Evolutionary conservation across 345 rosid species (phyloP).

Genomic region (Orychophragmus violaceus): DNA sequence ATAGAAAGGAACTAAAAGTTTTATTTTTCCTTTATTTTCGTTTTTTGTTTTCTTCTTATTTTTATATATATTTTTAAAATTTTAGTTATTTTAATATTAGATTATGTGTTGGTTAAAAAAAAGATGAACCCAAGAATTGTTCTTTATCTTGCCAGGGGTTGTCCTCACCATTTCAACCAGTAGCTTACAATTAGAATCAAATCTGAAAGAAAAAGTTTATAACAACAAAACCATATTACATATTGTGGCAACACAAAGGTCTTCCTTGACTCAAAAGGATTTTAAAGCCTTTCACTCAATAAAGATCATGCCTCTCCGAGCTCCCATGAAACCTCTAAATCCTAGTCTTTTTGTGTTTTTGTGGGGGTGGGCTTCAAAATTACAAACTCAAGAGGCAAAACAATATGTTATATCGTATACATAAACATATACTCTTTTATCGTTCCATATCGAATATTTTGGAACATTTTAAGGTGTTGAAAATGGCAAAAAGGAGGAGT

Average conservation of each 20-base stretch:
- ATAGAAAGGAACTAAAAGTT: too few relatives aligned
- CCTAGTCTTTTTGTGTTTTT: conserved; percentile 17
- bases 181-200: background rate
- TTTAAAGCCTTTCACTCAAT: conserved; percentile 5
- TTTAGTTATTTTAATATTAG: too few relatives aligned
- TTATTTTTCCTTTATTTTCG: too few relatives aligned
- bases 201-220: background rate
- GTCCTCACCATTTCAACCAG: background rate
- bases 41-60: too few relatives aligned
- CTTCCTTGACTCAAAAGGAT: background rate
- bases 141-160: too few relatives aligned
- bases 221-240: conserved; percentile 25
- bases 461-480: background rate
- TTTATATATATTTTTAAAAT: too few relatives aligned
- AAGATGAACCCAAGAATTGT: too few relatives aligned
- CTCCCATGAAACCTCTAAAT: conserved; percentile 19
- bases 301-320: conserved; percentile 9
- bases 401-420: background rate
- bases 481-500: conserved; percentile 13
- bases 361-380: conserved; percentile 7
- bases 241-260: conserved; percentile 13
- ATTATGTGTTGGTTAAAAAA: too few relatives aligned
- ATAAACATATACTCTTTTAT: conserved; percentile 9
- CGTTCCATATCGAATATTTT: background rate
- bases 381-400: conserved; percentile 15